Evolutionary conservation across 73 alveolate genomes (phyloP), one percentile per base, ranked within the genome.

Genomic region (Stentor roeselii): DNA sequence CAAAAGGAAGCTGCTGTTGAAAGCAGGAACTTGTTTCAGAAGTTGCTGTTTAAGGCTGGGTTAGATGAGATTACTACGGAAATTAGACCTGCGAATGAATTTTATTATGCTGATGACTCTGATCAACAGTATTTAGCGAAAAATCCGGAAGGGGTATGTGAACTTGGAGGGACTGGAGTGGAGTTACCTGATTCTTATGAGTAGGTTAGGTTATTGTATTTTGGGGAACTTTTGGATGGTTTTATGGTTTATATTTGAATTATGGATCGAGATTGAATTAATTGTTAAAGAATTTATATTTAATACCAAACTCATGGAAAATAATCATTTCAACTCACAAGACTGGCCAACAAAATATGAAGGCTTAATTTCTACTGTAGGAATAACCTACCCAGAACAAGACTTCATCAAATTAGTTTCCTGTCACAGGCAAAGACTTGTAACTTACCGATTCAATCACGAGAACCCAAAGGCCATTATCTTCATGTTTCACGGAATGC

Each of bases 101-200:
- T 82, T 41, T 87, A 76, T 67, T 83, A 67, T 36, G 92, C 92
- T 0, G 92, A 87, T 75, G 92, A 60, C 36, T n/a, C 36, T 0
- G 36, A 59, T 2, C 42, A 4, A 36, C 86, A 83, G 85, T 87
- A 87, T 38, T 27, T 87, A 67, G 92, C 92, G 14, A 87, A 87
- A 67, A 41, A 76, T 34, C 80, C 80, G 0, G 80, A 32, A 0
- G 37, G 50, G 27, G 21, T 21, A 11, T 67, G 80, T 67, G 80
- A 32, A 32, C 80, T 67, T 67, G 80, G 80, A 30, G 80, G 80
- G 37, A 32, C 37, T 30, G 80, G 80, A 34, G 80, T 67, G 14
- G 37, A 67, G 34, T 11, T 67, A 21, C 80, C 80, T 21, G 37
- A 67, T 21, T 67, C 80, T 21, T 67, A 27, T 67, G 80, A 67